phyloP scores from a whole-genome alignment of 2,329 filamentous ascomycete genomes.

The Myriangium duriaei region DNA sequence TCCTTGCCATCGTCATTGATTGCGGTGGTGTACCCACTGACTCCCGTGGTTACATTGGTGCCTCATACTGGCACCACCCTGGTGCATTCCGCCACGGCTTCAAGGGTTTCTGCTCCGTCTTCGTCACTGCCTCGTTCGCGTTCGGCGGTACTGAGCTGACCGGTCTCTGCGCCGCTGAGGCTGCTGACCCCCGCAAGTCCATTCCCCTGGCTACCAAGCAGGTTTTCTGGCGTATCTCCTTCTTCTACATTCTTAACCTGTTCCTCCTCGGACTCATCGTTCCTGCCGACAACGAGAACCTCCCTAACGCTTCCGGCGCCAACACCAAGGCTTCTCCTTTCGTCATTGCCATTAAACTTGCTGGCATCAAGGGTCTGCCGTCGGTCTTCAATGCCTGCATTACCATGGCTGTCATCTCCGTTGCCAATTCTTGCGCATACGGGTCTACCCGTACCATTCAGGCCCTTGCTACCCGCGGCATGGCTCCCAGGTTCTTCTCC shows the following conservation, averaged over 20 bases:
- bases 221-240: conserved; percentile 16
- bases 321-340: conserved; percentile 45
- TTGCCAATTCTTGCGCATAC: conserved; percentile 45
- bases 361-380: conserved; percentile 45
- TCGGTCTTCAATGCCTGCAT: conserved; percentile 54
- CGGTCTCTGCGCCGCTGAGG: conserved; percentile 38
- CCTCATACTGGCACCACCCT: conserved; percentile 33
- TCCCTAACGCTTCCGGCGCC: conserved; percentile 22
- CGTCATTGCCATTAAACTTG: conserved; percentile 48
- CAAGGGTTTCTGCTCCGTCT: conserved; percentile 51
- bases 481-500: conserved; percentile 62
- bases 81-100: conserved; percentile 42
- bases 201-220: conserved; percentile 15
- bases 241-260: conserved; percentile 16
- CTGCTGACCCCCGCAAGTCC: conserved; percentile 34
- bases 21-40: conserved; percentile 45
- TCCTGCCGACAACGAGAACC: conserved; percentile 15
- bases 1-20: conserved; percentile 49
- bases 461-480: conserved; percentile 35
- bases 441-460: conserved; percentile 45
- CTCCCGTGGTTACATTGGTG: conserved; percentile 46
- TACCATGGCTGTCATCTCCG: conserved; percentile 43
- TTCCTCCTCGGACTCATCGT: conserved; percentile 16
- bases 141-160: conserved; percentile 49
- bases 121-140: conserved; percentile 52